A percentile compares a stretch with the other conserved stretches of the same genome.
Evolutionary conservation across 2,329 filamentous ascomycete genomes (phyloP).

Genomic region (Neonectria coccinea): DNA sequence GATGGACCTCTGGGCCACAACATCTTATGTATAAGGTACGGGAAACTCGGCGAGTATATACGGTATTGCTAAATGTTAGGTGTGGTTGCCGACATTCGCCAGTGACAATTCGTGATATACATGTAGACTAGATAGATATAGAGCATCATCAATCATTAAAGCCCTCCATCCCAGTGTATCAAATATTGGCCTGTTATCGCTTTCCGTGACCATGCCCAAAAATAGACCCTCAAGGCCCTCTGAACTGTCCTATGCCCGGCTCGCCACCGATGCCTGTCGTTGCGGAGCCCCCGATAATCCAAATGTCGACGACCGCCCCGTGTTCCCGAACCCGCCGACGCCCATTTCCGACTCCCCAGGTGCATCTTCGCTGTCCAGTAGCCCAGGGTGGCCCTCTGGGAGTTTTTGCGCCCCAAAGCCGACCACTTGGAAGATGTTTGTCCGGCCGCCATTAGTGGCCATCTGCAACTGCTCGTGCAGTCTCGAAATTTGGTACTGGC

Average conservation of each 20-base stretch:
- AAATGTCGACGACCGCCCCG: constrained; percentile 58
- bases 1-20: not conserved
- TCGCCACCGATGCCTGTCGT: constrained; percentile 60
- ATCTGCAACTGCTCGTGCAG: constrained; percentile 74
- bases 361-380: constrained; percentile 65
- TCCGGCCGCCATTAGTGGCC: constrained; percentile 73
- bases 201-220: not conserved
- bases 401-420: constrained; percentile 68
- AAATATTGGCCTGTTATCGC: not conserved
- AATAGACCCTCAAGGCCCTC: not conserved
- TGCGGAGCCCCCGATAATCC: constrained; percentile 55
- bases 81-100: not conserved
- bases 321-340: constrained; percentile 51
- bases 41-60: not conserved
- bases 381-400: constrained; percentile 61
- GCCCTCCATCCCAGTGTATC: not conserved
- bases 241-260: constrained; percentile 55
- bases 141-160: constrained; percentile 3
- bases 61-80: not conserved
- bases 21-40: not conserved
- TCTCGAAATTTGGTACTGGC: constrained; percentile 72
- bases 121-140: not conserved
- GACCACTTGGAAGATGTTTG: constrained; percentile 73
- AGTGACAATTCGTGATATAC: too few species aligned
- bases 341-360: constrained; percentile 67